These are phyloP conservation scores for Plectosphaerella cucumerina DNA, from an alignment of 2,329 filamentous ascomycete species.

Conservation along the genomic window DNA sequence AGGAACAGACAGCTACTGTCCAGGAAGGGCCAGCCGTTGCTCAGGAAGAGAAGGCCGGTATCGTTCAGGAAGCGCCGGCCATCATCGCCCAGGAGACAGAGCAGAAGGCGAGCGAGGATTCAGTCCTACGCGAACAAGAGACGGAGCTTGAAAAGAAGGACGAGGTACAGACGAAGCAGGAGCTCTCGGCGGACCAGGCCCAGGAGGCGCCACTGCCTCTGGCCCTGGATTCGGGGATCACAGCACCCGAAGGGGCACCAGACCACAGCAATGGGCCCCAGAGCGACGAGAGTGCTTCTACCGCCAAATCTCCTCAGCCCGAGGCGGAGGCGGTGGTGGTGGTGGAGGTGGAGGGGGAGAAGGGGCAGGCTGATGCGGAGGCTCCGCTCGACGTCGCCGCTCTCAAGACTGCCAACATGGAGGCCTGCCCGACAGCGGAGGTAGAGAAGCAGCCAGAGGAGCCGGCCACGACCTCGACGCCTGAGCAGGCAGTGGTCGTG, in stretches of 20 bases:
- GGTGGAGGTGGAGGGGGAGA: not conserved
- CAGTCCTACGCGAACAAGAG: not conserved
- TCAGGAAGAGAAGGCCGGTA: not conserved
- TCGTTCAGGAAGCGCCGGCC: not conserved
- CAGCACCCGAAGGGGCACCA: constrained; percentile 11
- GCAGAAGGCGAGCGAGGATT: not conserved
- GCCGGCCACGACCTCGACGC: too few species aligned
- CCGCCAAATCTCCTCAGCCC: not conserved
- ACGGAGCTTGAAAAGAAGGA: not conserved
- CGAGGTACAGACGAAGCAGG: not conserved
- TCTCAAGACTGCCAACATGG: too few species aligned
- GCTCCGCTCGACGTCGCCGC: too few species aligned
- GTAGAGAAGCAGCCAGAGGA: too few species aligned
- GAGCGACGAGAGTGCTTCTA: constrained; percentile 1
- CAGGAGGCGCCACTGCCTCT: constrained; percentile 5
- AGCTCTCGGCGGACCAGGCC: not conserved
- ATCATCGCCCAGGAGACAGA: not conserved
- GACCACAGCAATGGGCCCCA: constrained; percentile 4
- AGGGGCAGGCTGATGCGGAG: too few species aligned
- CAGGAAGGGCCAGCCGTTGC: too few species aligned
- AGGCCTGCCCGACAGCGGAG: too few species aligned
- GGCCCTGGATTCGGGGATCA: constrained; percentile 11
- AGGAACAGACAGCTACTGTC: too few species aligned
- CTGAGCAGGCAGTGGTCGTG: too few species aligned
- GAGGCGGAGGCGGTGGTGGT: not conserved